Evolutionary conservation across 345 rosid species (phyloP), one percentile per base, ranked within the genome.

Genomic region (Luvunga scandens): DNA sequence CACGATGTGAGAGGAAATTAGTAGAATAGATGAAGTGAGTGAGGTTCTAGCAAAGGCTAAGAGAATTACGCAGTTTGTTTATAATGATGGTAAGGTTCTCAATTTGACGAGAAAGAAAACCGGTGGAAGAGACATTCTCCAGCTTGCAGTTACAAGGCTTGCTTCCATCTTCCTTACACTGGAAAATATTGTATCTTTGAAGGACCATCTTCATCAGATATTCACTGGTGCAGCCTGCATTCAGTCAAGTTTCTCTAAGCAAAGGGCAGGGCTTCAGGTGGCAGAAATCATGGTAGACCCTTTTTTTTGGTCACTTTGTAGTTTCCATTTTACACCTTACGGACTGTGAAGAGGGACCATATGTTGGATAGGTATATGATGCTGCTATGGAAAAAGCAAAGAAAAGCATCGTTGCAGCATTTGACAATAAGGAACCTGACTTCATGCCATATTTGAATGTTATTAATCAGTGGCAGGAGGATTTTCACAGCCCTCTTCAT

Each of bases 351-450:
- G 75, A 83, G 53, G 69, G 79, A 77, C 86, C 86, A 70, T 69
- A 70, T 4, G 60, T 65, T 45, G 83, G 81, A 21, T 77, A 73
- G 25, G 8, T 83, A 62, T 83, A 74, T 28, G 79, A 83, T n/a
- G n/a, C n/a, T 77, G 83, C 81, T 14, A 63, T 83, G 73, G 83
- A 80, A 45, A 83, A 77, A 27, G 86, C 86, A 61, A 83, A 77
- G 69, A 80, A 76, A 63, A 69, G 66, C 72, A 83, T 83, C 25
- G 59, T 57, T 59, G 72, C 19, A 5, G 77, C 81, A 73, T 83
- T 83, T 39, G 65, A 77, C 34, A 60, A 80, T 24, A 56, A 78
- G 33, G 78, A 76, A 62, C 45, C 75, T 16, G 75, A 76, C 9
- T 79, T 50, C 71, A 28, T 59, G 50, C 57, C 85, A 18, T 80